Conservation (phyloP, 495 filamentous ascomycete genomes). For the Aspergillus diversus region DNA sequence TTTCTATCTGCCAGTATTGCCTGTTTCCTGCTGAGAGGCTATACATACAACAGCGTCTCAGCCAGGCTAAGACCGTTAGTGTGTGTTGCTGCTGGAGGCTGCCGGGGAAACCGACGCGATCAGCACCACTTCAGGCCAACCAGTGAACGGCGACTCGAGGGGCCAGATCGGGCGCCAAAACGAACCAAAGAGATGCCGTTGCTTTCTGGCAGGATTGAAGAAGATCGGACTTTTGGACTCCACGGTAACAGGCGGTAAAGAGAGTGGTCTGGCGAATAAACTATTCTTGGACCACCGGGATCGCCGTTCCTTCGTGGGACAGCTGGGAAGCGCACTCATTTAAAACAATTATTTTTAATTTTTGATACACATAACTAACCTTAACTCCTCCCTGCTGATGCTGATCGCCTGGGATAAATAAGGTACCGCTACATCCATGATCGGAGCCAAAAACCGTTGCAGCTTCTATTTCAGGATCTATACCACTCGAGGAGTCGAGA, state of each 20-base stretch:
- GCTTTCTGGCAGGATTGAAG: not conserved
- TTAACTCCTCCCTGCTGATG: not conserved
- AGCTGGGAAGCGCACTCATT: too few species aligned
- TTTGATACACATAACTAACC: too few species aligned
- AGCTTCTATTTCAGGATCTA: too few species aligned
- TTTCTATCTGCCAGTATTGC: not conserved
- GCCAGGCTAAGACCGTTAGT: not conserved
- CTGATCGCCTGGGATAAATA: not conserved
- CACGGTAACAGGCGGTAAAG: not conserved
- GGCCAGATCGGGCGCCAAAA: slow-evolving; percentile 16
- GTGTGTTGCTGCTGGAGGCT: slow-evolving; percentile 18
- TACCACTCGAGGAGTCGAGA: too few species aligned
- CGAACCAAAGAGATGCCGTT: slow-evolving; percentile 14
- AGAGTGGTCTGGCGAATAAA: not conserved
- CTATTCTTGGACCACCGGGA: not conserved
- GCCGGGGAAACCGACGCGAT: slow-evolving; percentile 27
- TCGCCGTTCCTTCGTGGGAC: too few species aligned
- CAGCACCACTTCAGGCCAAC: slow-evolving; percentile 7
- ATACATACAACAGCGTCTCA: too few species aligned
- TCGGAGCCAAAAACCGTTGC: too few species aligned
- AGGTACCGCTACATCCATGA: not conserved
- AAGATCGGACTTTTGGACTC: not conserved
- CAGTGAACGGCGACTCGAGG: not conserved
- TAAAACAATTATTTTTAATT: too few species aligned
- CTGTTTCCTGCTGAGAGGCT: not conserved